Evolutionary conservation across 73 alveolate genomes (phyloP), one percentile per base, ranked within the genome.

Genomic region (Urostyla sp.): DNA sequence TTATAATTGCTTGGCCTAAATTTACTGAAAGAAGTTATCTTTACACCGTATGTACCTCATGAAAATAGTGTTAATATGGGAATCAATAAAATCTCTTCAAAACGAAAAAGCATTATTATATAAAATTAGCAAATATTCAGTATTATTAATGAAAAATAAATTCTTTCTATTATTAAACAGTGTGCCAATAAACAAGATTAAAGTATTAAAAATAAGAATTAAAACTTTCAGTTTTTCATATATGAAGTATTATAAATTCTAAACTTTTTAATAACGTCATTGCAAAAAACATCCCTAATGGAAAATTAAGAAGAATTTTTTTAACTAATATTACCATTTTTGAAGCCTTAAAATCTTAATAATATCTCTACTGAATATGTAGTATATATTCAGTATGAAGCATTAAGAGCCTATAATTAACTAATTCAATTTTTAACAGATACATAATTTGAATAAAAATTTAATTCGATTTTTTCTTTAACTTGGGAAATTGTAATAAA

Each of bases 291-390:
- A 18, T 24, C 44, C 34, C 83, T 69, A 10, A 37, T 48, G 6
- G 67, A 46, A 10, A 69, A 48, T n/a, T 67, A 69, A 48, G 69
- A 69, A 26, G 83, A 69, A 11, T 69, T 24, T 23, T 52, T 69
- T 1, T 67, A 69, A 0, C 49, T 46, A 38, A 24, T 69, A 10
- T 2, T 34, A 27, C 83, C 83, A 4, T 69, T 28, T 30, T 5
- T 69, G 2, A 30, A 46, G 23, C 31, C 27, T 27, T n/a, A n/a
- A n/a, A 7, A 49, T 45, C 44, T 24, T 13, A 45, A 48, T 27
- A 34, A 48, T 30, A 23, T 26, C 16, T 30, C 16, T 37, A 40
- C 34, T 21, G 35, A 7, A 6, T 8, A 59, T 8, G 27, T 40
- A 44, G 46, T 10, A 18, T 6, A 7, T 40, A 69, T 69, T 4